Evolutionary conservation across 139 green algal genomes (phyloP).

Genomic region (Edaphochlamys debaryana): DNA sequence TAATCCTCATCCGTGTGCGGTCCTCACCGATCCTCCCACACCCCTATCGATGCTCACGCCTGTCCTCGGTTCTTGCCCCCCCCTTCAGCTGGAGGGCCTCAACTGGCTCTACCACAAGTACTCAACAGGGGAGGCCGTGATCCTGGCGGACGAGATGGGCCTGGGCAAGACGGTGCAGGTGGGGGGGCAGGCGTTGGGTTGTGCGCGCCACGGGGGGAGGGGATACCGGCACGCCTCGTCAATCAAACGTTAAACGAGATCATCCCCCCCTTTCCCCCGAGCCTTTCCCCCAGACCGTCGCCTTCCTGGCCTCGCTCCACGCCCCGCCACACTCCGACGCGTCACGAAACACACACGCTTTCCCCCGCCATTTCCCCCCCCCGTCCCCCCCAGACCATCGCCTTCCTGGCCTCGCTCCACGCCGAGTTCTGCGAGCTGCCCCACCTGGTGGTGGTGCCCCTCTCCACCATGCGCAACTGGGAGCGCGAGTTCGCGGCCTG

Average conservation of each 20-base stretch:
- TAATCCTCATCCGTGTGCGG: too few relatives aligned
- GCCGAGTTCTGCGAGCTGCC: constrained; percentile 52
- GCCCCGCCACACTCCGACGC: too few relatives aligned
- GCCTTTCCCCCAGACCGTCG: too few relatives aligned
- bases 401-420: constrained; percentile 64
- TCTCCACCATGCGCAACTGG: constrained; percentile 89
- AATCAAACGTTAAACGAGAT: too few relatives aligned
- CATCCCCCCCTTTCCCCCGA: too few relatives aligned
- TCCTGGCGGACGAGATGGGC: constrained; percentile 81
- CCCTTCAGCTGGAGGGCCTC: constrained; percentile 73
- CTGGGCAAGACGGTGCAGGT: constrained; percentile 82
- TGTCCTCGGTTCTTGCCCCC: too few relatives aligned
- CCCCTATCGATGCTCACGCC: too few relatives aligned
- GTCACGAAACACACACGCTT: too few relatives aligned
- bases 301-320: too few relatives aligned
- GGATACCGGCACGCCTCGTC: too few relatives aligned
- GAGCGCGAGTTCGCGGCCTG: constrained; percentile 79
- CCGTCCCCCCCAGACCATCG: constrained; percentile 56
- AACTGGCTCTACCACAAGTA: constrained; percentile 82
- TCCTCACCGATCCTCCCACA: too few relatives aligned
- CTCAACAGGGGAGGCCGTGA: constrained; percentile 67
- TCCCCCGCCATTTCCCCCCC: too few relatives aligned
- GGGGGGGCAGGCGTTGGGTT: background rate
- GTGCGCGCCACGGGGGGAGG: background rate
- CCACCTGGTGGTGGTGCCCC: constrained; percentile 84